These are phyloP conservation scores for Cystobasidium pallidum DNA, from an alignment of 1,284 basidiomycete species.

Conservation along the genomic window DNA sequence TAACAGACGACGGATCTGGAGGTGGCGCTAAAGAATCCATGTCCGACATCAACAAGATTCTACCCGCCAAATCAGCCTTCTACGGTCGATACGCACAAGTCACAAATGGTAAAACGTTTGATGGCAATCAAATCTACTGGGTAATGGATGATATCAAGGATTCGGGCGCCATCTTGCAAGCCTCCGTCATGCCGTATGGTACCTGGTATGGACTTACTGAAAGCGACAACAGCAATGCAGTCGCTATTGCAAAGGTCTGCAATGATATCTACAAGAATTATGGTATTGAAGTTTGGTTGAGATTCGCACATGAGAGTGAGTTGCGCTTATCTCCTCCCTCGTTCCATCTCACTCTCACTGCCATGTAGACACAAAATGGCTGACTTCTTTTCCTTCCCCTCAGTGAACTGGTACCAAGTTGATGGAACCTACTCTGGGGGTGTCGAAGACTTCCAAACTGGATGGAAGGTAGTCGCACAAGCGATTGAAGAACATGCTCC, in stretches of 20 bases:
- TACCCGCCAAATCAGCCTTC: conserved; percentile 41
- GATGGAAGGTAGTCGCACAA: conserved; percentile 55
- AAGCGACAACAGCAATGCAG: conserved; percentile 52
- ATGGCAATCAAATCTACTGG: conserved; percentile 36
- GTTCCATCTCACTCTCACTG: neutral
- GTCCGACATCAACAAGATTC: conserved; percentile 20
- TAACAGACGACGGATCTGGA: conserved; percentile 38
- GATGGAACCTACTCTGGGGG: conserved; percentile 54
- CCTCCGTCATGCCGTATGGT: conserved; percentile 45
- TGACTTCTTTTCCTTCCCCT: neutral
- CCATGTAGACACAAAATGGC: too few relatives aligned
- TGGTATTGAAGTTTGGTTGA: conserved; percentile 56
- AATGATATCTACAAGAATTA: conserved; percentile 55
- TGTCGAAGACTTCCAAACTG: conserved; percentile 56
- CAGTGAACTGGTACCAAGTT: conserved; percentile 42
- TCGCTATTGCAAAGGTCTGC: conserved; percentile 55
- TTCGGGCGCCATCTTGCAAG: conserved; percentile 44
- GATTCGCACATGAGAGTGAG: conserved; percentile 53
- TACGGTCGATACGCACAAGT: conserved; percentile 45
- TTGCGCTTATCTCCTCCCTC: neutral
- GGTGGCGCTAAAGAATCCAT: conserved; percentile 27
- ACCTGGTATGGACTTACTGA: conserved; percentile 51
- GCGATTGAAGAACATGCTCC: conserved; percentile 54
- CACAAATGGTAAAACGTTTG: conserved; percentile 37
- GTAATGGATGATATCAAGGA: conserved; percentile 44